Evolutionary conservation across 169 alveolate species (phyloP).

Genomic region (Toxoplasma gondii): DNA sequence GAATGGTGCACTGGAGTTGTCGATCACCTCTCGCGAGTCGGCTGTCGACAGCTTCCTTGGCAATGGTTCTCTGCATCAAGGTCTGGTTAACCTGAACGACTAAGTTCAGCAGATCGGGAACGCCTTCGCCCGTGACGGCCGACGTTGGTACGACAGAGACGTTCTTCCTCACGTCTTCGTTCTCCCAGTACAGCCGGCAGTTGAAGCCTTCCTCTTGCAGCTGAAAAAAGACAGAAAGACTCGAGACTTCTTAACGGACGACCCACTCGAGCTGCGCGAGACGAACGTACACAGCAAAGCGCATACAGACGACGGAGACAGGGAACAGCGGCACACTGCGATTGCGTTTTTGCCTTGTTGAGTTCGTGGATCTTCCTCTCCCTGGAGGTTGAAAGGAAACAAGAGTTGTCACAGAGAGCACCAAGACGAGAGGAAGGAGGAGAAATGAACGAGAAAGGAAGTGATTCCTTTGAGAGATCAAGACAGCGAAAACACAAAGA

Average conservation of each 20-base stretch:
- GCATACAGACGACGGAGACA: constrained; percentile 9
- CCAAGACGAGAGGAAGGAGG: neutral
- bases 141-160: constrained; percentile 98
- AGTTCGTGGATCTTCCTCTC: too few species aligned
- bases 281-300: constrained; percentile 53
- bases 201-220: constrained; percentile 97
- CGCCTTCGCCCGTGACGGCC: constrained; percentile 99
- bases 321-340: neutral
- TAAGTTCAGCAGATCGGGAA: constrained; percentile 95
- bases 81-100: constrained; percentile 86
- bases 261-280: neutral
- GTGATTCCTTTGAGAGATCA: neutral
- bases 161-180: constrained; percentile 91
- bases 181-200: constrained; percentile 95
- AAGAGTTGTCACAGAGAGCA: too few species aligned
- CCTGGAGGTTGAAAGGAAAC: too few species aligned
- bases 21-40: neutral
- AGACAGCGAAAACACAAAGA: neutral
- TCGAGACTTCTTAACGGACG: neutral
- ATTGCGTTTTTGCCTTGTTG: too few species aligned
- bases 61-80: constrained; percentile 87
- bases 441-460: neutral
- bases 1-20: constrained; percentile 94
- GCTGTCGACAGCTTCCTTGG: constrained; percentile 68
- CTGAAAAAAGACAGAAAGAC: constrained; percentile 70